Evolutionary conservation across 2,329 filamentous ascomycete genomes (phyloP), one percentile per base, ranked within the genome.

Genomic region (Apiospora saccharicola): DNA sequence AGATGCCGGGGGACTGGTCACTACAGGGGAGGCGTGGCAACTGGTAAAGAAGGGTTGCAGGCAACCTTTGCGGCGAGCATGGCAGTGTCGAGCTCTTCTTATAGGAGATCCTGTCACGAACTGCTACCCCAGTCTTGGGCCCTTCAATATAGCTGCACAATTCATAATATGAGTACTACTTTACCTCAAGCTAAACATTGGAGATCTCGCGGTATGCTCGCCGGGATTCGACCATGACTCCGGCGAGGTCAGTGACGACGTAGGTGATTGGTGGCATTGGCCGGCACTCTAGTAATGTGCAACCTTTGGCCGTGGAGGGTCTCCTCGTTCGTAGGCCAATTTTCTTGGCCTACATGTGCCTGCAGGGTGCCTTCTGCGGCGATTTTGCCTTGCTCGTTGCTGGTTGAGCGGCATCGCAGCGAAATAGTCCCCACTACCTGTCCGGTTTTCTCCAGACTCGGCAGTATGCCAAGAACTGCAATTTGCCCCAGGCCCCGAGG

Each of bases 401-500:
- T 47, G 24, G n/a, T 10, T 13, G 12, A 44, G 41, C 41, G 34
- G 67, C 67, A 68, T 68, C 67, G 67, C 67, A 68, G 41, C 41
- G n/a, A 46, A 19, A 44, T 47, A 22, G 41, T 26, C 67, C 12
- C 67, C 67, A 30, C 67, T 47, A n/a, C 41, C 19, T 24, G 10
- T 47, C 41, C 70, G 26, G 34, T n/a, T 49, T 71, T 71, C 16
- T 24, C 26, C 57, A 43, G 12, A 2, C 19, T 44, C n/a, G 67
- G 67, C 26, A 34, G 67, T 44, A 47, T 44, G 44, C 67, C 37
- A 68, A 44, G 67, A 49, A 34, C 22, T 51, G 70, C 70, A 61
- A 61, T 61, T 64, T 43, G 70, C 43, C 61, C 16, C 49, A 68
- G 49, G n/a, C 70, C 61, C 41, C 57, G 43, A 44, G 53, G 19